Conservation (phyloP, 208 protist genomes). For the Crithidia brevicula region DNA sequence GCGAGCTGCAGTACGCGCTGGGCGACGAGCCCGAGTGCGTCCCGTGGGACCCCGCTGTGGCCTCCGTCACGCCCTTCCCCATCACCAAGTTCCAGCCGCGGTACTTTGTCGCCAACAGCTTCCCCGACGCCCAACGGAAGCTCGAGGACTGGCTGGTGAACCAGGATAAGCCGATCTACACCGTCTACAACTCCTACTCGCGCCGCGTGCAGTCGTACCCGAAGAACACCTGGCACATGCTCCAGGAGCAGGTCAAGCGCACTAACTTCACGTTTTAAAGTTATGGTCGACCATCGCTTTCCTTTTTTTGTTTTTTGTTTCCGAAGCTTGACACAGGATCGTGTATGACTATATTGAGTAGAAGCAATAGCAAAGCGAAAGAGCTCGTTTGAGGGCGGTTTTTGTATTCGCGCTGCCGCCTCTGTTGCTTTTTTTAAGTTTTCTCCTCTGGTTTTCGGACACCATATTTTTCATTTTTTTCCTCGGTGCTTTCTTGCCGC, state of each 20-base stretch:
- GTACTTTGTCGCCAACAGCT: slow-evolving; percentile 95
- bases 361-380: too few relatives aligned
- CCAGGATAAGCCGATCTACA: slow-evolving; percentile 83
- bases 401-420: too few relatives aligned
- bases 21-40: slow-evolving; percentile 48
- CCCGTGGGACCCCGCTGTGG: slow-evolving; percentile 71
- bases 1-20: slow-evolving; percentile 89
- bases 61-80: slow-evolving; percentile 77
- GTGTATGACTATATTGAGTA: too few relatives aligned
- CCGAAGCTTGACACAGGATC: too few relatives aligned
- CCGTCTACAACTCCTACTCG: slow-evolving; percentile 94
- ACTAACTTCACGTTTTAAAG: slow-evolving; percentile 45
- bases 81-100: slow-evolving; percentile 95
- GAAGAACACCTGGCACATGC: slow-evolving; percentile 74
- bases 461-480: too few relatives aligned
- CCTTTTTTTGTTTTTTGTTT: too few relatives aligned
- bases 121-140: slow-evolving; percentile 89
- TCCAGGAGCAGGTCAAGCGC: slow-evolving; percentile 49
- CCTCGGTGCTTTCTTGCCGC: background rate
- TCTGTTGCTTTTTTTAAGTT: too few relatives aligned
- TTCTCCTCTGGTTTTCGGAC: too few relatives aligned
- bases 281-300: too few relatives aligned
- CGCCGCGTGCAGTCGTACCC: slow-evolving; percentile 81
- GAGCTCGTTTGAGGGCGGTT: too few relatives aligned
- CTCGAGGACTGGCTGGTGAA: slow-evolving; percentile 79